Evolutionary conservation across 176 grass and related monocot species (phyloP).

Genomic region (Miscanthus lutarioriparius): DNA sequence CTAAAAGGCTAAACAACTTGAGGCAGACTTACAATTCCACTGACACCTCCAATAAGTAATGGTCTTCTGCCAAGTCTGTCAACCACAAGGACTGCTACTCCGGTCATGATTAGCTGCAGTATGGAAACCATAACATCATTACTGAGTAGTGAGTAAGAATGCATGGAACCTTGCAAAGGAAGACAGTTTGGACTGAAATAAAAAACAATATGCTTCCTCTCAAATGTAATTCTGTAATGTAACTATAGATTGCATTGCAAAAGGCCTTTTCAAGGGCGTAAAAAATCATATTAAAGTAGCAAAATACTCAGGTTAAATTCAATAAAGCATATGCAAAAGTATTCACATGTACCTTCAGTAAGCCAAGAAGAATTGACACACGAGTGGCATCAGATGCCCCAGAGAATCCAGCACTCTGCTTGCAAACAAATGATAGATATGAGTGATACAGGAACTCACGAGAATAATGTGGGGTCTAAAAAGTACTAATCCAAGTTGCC

Average conservation of each 20-base stretch:
- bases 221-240: background rate
- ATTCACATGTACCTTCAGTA: constrained; percentile 69
- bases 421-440: constrained; percentile 18
- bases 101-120: constrained; percentile 86
- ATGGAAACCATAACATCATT: constrained; percentile 35
- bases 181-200: background rate
- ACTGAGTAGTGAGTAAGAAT: background rate
- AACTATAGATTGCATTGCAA: background rate
- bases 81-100: constrained; percentile 77
- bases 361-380: constrained; percentile 93
- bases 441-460: constrained; percentile 5
- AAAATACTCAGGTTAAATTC: background rate
- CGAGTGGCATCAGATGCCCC: constrained; percentile 90
- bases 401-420: constrained; percentile 95
- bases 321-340: background rate
- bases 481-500: background rate
- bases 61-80: constrained; percentile 91
- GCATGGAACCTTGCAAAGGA: background rate
- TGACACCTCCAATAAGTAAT: constrained; percentile 91
- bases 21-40: constrained; percentile 79
- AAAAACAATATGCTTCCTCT: background rate
- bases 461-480: background rate
- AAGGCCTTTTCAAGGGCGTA: background rate
- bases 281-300: background rate
- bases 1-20: constrained; percentile 5